Base-by-base conservation (phyloP, 2,329 filamentous ascomycete species). In the Cytospora piceicola region DNA sequence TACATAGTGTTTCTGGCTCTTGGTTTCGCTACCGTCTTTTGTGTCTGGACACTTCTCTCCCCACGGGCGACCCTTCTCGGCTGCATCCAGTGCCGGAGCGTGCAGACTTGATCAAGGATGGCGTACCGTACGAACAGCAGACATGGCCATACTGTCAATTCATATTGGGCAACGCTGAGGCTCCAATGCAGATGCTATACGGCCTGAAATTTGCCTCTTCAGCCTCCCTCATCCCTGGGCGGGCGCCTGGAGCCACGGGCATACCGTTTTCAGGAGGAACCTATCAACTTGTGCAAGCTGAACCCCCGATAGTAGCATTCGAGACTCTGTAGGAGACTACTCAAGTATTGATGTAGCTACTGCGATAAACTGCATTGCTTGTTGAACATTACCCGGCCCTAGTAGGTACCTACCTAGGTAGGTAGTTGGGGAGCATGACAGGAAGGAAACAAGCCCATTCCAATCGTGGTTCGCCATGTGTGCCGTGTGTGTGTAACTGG, bases 241-340 rank as follows among this genome's bases (percentile, higher is more conserved):
- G n/a, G n/a, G 42, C 42, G n/a, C 11, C 42, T 46, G 20, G 42
- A n/a, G 42, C 42, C 3, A 46, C 42, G 42, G 42, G 20, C 7
- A 46, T n/a, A 46, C 42, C 42, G 42, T 46, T 22, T 22, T 9
- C 3, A 46, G 17, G 5, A 17, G 36, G 4, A 29, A 29, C 27
- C 27, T 29, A 29, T 29, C 27, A 49, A 2, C 24, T 49, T 9
- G n/a, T 4, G 11, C 24, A 24, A 49, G 46, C 4, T 24, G 46
- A 49, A 24, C 46, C 46, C 42, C 46, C 46, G 46, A 49, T 49
- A 49, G n/a, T 22, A 49, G 46, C 46, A 49, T 49, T 49, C n/a
- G 9, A 12, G 24, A 7, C 8, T 12, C 24, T 22, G 4, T 22
- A 20, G 14, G 7, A 6, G 6, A 46, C 20, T 22, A 6, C 3